Conservation (phyloP, 352 stramenopile genomes). For the Globisporangium sylvaticum region DNA sequence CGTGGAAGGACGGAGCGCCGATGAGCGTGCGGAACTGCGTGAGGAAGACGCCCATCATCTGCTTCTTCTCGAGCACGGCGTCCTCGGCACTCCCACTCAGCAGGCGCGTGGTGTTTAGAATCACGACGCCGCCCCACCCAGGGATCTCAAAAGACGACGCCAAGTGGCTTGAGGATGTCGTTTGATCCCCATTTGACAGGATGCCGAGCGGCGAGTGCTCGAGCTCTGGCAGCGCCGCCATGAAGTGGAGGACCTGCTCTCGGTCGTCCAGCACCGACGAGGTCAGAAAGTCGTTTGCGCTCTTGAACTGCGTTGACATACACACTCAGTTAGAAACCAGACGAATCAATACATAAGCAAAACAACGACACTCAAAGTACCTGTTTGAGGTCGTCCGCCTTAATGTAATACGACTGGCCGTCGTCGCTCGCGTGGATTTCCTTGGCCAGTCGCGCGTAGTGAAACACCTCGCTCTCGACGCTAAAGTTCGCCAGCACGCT, state of each 20-base stretch:
- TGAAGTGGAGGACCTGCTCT: conserved; percentile 78
- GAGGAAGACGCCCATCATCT: conserved; percentile 69
- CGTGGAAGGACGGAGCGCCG: conserved; percentile 46
- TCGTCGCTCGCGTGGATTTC: conserved; percentile 35
- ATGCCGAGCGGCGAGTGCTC: conserved; percentile 58
- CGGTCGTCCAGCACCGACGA: conserved; percentile 61
- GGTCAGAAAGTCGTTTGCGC: conserved; percentile 66
- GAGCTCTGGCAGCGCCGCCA: conserved; percentile 52
- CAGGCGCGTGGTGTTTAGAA: conserved; percentile 37
- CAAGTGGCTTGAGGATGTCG: conserved; percentile 12
- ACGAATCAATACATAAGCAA: not conserved
- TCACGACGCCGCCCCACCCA: conserved; percentile 56
- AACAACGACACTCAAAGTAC: conserved; percentile 23
- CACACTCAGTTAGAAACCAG: not conserved
- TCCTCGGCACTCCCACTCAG: not conserved
- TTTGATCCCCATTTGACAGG: conserved; percentile 14
- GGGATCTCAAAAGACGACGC: conserved; percentile 70
- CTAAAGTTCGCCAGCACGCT: conserved; percentile 59
- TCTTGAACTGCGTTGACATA: conserved; percentile 56
- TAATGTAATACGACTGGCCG: conserved; percentile 35
- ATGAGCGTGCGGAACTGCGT: conserved; percentile 58
- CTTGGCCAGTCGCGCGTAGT: conserved; percentile 65
- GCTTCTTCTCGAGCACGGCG: conserved; percentile 28
- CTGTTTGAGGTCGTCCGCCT: conserved; percentile 62
- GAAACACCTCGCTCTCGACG: conserved; percentile 60